phyloP scores from a whole-genome alignment of 768 basidiomycete genomes.

The Leccinum arenicola region DNA sequence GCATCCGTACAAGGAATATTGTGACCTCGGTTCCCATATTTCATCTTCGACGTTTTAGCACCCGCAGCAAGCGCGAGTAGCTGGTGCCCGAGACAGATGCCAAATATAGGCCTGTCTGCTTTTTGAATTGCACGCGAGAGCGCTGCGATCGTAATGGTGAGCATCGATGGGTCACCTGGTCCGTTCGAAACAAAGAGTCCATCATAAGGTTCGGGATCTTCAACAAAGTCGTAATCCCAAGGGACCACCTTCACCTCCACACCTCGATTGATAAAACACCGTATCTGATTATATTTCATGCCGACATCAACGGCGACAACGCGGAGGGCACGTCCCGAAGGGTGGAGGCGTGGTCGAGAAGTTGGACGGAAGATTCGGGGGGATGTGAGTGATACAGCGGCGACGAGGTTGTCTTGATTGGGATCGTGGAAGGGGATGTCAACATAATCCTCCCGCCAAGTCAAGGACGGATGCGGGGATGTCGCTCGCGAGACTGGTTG shows the following conservation, averaged over 20 bases:
- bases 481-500: conserved; percentile 45
- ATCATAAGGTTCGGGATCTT: conserved; percentile 80
- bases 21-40: conserved; percentile 98
- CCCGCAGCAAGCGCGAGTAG: conserved; percentile 93
- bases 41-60: conserved; percentile 96
- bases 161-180: conserved; percentile 92
- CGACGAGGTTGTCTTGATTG: conserved; percentile 87
- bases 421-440: conserved; percentile 85
- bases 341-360: conserved; percentile 57
- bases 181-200: conserved; percentile 98
- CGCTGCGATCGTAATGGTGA: conserved; percentile 65
- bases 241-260: conserved; percentile 97
- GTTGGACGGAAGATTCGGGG: conserved; percentile 70
- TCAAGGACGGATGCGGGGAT: conserved; percentile 48
- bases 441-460: conserved; percentile 83
- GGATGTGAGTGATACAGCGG: conserved; percentile 71
- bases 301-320: conserved; percentile 94
- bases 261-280: conserved; percentile 90
- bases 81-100: conserved; percentile 98
- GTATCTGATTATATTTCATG: conserved; percentile 99
- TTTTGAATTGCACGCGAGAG: conserved; percentile 66
- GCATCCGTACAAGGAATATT: conserved; percentile 97
- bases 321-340: conserved; percentile 76
- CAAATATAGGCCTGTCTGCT: conserved; percentile 86
- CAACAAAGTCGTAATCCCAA: conserved; percentile 91